phyloP scores from a whole-genome alignment of 2,329 filamentous ascomycete genomes.

The Venturia carpophila region DNA sequence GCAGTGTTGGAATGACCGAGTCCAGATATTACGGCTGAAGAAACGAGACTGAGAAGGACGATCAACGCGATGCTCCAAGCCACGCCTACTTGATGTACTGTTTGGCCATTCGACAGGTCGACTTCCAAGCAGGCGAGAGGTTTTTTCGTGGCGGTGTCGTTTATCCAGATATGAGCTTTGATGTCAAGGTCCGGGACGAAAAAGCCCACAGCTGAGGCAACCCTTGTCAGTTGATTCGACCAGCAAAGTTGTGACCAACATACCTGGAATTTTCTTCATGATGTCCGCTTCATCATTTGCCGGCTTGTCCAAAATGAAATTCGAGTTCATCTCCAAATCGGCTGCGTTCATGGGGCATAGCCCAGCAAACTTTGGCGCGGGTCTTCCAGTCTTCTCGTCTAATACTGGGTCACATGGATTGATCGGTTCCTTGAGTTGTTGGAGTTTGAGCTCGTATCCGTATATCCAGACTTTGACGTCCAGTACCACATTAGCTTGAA shows the following conservation, averaged over 20 bases:
- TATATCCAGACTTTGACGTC: slow-evolving; percentile 73
- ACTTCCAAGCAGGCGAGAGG: slow-evolving; percentile 82
- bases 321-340: slow-evolving; percentile 68
- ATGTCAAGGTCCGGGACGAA: slow-evolving; percentile 86
- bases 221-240: neutral
- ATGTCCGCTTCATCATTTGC: slow-evolving; percentile 35
- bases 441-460: slow-evolving; percentile 55
- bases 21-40: slow-evolving; percentile 82
- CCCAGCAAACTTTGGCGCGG: slow-evolving; percentile 51
- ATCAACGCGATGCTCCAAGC: slow-evolving; percentile 87
- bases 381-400: slow-evolving; percentile 34
- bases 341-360: slow-evolving; percentile 89
- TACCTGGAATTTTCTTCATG: slow-evolving; percentile 59
- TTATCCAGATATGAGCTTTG: slow-evolving; percentile 73
- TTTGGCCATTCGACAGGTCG: slow-evolving; percentile 80
- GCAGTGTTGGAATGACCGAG: slow-evolving; percentile 90
- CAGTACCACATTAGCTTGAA: slow-evolving; percentile 74
- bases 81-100: slow-evolving; percentile 78
- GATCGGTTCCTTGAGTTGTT: slow-evolving; percentile 49
- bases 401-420: slow-evolving; percentile 58
- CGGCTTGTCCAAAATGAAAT: slow-evolving; percentile 38
- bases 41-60: slow-evolving; percentile 71
- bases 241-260: slow-evolving; percentile 22
- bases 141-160: slow-evolving; percentile 53
- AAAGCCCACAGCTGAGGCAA: slow-evolving; percentile 56